These are phyloP conservation scores for Borealophlyctis nickersoniae DNA, from an alignment of 192 early-diverging fungal species.

Conservation along the genomic window DNA sequence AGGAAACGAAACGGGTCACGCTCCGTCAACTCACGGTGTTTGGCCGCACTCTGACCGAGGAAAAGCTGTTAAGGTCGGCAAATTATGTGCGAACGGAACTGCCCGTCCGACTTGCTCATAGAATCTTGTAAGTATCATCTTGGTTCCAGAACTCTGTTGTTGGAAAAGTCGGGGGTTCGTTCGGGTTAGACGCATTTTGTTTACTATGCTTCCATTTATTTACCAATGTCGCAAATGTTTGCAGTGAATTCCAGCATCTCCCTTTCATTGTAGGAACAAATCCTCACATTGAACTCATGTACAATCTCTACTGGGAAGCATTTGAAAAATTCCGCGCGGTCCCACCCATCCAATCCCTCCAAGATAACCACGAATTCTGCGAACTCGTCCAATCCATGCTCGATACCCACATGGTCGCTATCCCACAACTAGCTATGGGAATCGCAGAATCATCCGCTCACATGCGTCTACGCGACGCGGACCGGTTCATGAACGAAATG, in stretches of 20 bases:
- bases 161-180: neutral
- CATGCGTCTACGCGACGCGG: conserved; percentile 59
- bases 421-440: conserved; percentile 86
- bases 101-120: conserved; percentile 83
- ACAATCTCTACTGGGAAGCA: conserved; percentile 90
- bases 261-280: conserved; percentile 93
- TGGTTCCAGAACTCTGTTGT: no score
- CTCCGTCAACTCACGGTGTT: conserved; percentile 88
- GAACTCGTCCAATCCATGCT: conserved; percentile 69
- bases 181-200: neutral
- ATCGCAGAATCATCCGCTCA: conserved; percentile 72
- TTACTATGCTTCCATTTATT: no score
- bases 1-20: conserved; percentile 75
- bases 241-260: conserved; percentile 73
- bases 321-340: conserved; percentile 79
- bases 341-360: conserved; percentile 68
- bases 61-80: conserved; percentile 75
- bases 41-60: conserved; percentile 80
- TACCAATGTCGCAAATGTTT: neutral
- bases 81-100: conserved; percentile 91
- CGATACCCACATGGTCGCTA: conserved; percentile 76
- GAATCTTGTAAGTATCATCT: conserved; percentile 56
- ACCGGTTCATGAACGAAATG: conserved; percentile 89
- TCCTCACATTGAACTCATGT: conserved; percentile 80
- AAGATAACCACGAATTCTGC: conserved; percentile 82